phyloP scores from a whole-genome alignment of 768 basidiomycete species.

The Trametes cingulata region DNA sequence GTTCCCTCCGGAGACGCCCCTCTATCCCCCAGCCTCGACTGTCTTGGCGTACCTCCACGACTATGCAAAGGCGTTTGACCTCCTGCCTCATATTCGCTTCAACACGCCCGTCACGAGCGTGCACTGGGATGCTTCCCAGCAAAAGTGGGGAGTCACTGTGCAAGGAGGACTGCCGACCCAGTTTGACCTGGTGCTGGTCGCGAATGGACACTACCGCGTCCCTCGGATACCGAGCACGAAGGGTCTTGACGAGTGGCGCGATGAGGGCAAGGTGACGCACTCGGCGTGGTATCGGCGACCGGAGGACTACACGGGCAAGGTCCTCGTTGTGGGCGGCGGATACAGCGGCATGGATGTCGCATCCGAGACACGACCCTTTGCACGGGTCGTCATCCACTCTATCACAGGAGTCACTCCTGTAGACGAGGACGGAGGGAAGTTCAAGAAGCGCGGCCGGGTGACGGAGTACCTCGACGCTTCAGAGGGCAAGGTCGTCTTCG shows the following conservation, averaged over 20 bases:
- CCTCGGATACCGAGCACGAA: constrained; percentile 66
- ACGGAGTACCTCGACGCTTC: constrained; percentile 39
- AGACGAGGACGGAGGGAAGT: constrained; percentile 25
- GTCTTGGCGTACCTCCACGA: constrained; percentile 69
- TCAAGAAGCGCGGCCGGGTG: constrained; percentile 42
- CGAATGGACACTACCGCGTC: constrained; percentile 72
- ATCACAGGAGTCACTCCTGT: constrained; percentile 35
- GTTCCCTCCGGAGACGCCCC: constrained; percentile 71
- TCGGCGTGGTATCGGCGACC: constrained; percentile 70
- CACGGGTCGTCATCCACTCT: constrained; percentile 57
- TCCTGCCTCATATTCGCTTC: constrained; percentile 63
- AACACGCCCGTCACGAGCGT: constrained; percentile 54
- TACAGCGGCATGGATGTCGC: constrained; percentile 73
- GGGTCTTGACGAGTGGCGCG: constrained; percentile 62
- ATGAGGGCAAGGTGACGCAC: constrained; percentile 54
- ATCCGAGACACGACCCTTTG: constrained; percentile 51
- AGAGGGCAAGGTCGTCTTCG: constrained; percentile 54
- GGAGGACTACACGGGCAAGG: constrained; percentile 30
- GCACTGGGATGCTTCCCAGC: constrained; percentile 36
- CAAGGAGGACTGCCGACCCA: constrained; percentile 31
- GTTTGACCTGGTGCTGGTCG: constrained; percentile 69
- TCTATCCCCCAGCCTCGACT: constrained; percentile 61
- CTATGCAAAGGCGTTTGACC: constrained; percentile 62
- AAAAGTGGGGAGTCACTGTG: constrained; percentile 50
- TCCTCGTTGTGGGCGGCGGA: constrained; percentile 49